These are phyloP conservation scores for Ceratocystis huliohia DNA, from an alignment of 2,329 filamentous ascomycete species.

Conservation along the genomic window DNA sequence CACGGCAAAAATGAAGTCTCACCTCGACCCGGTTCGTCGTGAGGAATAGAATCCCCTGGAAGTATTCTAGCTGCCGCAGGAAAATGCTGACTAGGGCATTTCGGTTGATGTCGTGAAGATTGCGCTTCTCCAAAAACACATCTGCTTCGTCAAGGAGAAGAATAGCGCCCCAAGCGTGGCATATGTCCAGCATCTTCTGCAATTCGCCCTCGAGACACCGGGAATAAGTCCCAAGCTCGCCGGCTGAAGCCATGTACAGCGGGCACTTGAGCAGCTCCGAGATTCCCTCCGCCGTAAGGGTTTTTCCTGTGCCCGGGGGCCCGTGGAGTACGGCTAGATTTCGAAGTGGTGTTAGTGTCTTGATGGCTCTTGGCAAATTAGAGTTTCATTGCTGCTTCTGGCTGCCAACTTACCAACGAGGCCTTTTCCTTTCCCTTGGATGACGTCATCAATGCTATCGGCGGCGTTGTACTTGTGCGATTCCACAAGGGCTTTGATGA, in stretches of 20 bases:
- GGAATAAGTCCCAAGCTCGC: constrained; percentile 69
- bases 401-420: constrained; percentile 26
- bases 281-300: constrained; percentile 61
- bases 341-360: not conserved
- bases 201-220: constrained; percentile 61
- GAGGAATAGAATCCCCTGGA: constrained; percentile 34
- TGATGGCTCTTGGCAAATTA: constrained; percentile 22
- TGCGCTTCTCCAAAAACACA: constrained; percentile 38
- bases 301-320: constrained; percentile 79
- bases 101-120: constrained; percentile 34
- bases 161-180: constrained; percentile 38
- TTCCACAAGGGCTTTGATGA: constrained; percentile 37
- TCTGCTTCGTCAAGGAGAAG: constrained; percentile 42
- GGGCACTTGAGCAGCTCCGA: constrained; percentile 57
- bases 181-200: constrained; percentile 44
- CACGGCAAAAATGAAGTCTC: not conserved
- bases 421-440: constrained; percentile 33
- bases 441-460: constrained; percentile 30
- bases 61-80: constrained; percentile 36
- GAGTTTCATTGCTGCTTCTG: constrained; percentile 28
- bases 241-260: constrained; percentile 70
- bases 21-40: constrained; percentile 29
- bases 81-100: constrained; percentile 40
- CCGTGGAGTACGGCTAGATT: constrained; percentile 28
- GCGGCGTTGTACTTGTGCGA: constrained; percentile 28